Evolutionary conservation across 257 asterid species (phyloP).

Genomic region (Fraxinus pennsylvanica): DNA sequence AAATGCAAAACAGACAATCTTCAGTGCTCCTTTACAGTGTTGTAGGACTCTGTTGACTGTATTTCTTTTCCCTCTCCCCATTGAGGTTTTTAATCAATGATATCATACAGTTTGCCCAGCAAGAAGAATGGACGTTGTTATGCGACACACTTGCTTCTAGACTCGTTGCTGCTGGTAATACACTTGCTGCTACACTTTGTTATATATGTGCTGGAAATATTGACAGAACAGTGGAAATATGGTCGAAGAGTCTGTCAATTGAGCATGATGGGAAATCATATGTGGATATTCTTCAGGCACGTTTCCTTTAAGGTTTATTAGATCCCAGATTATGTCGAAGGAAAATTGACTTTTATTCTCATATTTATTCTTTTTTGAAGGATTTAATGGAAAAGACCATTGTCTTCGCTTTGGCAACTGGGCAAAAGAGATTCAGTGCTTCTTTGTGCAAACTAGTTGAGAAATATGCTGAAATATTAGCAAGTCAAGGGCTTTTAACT

Average conservation of each 20-base stretch:
- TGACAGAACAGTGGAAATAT: conserved; percentile 85
- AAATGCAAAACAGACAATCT: not conserved
- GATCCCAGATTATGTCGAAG: conserved; percentile 16
- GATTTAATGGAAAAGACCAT: conserved; percentile 98
- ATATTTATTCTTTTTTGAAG: conserved; percentile 35
- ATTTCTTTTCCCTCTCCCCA: not conserved
- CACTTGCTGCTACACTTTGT: conserved; percentile 82
- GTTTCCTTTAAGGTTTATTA: conserved; percentile 17
- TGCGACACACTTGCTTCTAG: conserved; percentile 89
- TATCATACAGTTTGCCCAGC: conserved; percentile 69
- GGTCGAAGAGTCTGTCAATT: conserved; percentile 73
- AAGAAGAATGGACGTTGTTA: conserved; percentile 80
- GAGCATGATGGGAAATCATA: conserved; percentile 80
- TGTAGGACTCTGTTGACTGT: not conserved
- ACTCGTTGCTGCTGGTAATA: conserved; percentile 79
- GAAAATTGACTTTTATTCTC: conserved; percentile 23
- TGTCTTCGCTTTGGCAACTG: conserved; percentile 88
- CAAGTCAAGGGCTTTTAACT: conserved; percentile 92
- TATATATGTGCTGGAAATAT: conserved; percentile 96
- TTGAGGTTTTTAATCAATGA: conserved; percentile 14
- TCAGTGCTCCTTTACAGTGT: not conserved
- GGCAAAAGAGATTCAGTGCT: conserved; percentile 84
- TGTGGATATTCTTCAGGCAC: conserved; percentile 79
- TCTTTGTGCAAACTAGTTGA: conserved; percentile 85
- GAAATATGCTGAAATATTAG: conserved; percentile 94